phyloP scores from a whole-genome alignment of 352 stramenopile species.

The Globisporangium canariense region DNA sequence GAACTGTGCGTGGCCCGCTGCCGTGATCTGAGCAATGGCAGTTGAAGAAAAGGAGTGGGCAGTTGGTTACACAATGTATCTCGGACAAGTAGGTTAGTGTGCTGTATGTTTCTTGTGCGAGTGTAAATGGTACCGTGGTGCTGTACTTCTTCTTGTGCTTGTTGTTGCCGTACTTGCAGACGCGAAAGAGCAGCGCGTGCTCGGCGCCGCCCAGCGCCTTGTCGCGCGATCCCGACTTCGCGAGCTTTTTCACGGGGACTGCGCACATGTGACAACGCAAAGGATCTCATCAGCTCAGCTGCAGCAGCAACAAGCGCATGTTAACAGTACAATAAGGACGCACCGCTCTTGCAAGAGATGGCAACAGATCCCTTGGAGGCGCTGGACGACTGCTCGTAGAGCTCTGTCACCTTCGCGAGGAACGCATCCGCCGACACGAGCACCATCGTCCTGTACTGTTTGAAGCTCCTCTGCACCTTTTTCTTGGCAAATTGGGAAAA shows the following conservation, averaged over 20 bases:
- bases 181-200: constrained; percentile 69
- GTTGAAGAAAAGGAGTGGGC: background rate
- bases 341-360: constrained; percentile 69
- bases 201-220: constrained; percentile 39
- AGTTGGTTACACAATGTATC: too few relatives aligned
- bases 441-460: constrained; percentile 27
- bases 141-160: constrained; percentile 87
- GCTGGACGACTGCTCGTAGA: constrained; percentile 38
- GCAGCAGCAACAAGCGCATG: constrained; percentile 2
- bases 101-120: background rate
- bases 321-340: constrained; percentile 7
- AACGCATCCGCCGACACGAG: constrained; percentile 62
- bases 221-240: constrained; percentile 15
- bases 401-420: constrained; percentile 50
- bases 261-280: background rate
- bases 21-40: constrained; percentile 39
- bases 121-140: constrained; percentile 35
- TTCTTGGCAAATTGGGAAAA: too few relatives aligned
- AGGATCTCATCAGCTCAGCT: background rate
- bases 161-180: constrained; percentile 83
- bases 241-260: constrained; percentile 19
- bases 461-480: too few relatives aligned
- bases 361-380: constrained; percentile 49
- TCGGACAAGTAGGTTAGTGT: background rate
- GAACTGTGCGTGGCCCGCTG: constrained; percentile 57